These are phyloP conservation scores for Podospora pseudopauciseta DNA, from an alignment of 495 filamentous ascomycete genomes.

Conservation along the genomic window DNA sequence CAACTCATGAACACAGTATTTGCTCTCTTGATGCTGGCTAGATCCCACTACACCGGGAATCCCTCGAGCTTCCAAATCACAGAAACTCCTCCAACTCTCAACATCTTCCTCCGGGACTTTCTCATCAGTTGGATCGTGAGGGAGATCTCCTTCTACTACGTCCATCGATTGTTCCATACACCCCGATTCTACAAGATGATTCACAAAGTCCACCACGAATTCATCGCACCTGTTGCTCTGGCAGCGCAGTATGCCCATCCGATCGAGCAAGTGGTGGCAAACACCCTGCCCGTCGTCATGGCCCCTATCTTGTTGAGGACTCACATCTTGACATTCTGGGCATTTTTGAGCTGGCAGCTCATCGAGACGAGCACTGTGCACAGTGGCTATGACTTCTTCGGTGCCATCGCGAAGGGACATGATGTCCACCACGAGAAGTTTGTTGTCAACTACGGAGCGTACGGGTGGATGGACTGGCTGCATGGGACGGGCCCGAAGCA, in stretches of 20 bases:
- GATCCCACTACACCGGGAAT: slow-evolving; percentile 14
- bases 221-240: slow-evolving; percentile 57
- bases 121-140: slow-evolving; percentile 45
- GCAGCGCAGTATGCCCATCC: slow-evolving; percentile 59
- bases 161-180: slow-evolving; percentile 53
- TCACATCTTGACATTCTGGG: slow-evolving; percentile 53
- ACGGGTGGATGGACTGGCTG: slow-evolving; percentile 42
- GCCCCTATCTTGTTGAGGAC: slow-evolving; percentile 46
- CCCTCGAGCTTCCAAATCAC: slow-evolving; percentile 39
- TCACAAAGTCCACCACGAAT: slow-evolving; percentile 57
- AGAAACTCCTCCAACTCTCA: slow-evolving; percentile 30
- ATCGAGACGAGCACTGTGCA: slow-evolving; percentile 52
- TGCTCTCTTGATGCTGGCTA: slow-evolving; percentile 33
- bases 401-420: slow-evolving; percentile 45
- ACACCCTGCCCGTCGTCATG: slow-evolving; percentile 50
- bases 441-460: slow-evolving; percentile 37
- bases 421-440: slow-evolving; percentile 52
- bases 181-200: slow-evolving; percentile 47
- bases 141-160: slow-evolving; percentile 55
- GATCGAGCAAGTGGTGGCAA: slow-evolving; percentile 54
- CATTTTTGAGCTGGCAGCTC: slow-evolving; percentile 44
- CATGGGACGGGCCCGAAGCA: slow-evolving; percentile 38
- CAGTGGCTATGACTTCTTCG: slow-evolving; percentile 53
- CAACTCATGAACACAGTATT: slow-evolving; percentile 43
- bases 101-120: slow-evolving; percentile 43